These are phyloP conservation scores for Adenanthera pavonina DNA, from an alignment of 306 rosid species.

Conservation along the genomic window DNA sequence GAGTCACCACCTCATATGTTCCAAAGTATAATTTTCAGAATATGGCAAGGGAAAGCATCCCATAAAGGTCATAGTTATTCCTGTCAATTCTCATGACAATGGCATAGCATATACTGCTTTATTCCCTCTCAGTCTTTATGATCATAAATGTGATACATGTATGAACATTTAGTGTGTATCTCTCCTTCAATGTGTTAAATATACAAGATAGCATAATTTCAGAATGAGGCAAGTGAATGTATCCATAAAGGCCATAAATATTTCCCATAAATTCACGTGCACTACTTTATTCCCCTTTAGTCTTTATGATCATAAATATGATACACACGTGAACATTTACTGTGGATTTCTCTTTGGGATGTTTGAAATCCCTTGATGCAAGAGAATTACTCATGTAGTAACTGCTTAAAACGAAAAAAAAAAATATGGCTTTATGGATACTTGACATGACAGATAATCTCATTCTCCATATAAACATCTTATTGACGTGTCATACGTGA, in stretches of 20 bases:
- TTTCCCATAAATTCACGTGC: neutral
- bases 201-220: neutral
- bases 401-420: neutral
- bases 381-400: slow-evolving; percentile 4
- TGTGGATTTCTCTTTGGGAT: neutral
- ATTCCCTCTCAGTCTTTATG: neutral
- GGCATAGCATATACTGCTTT: slow-evolving; percentile 17
- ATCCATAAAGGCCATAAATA: neutral
- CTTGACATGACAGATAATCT: neutral
- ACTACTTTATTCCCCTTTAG: neutral
- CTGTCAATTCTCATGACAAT: neutral
- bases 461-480: neutral
- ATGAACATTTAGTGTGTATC: neutral
- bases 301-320: neutral
- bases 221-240: neutral
- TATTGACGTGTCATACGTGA: neutral
- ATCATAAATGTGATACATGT: neutral
- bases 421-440: neutral
- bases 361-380: slow-evolving; percentile 8
- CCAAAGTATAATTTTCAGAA: slow-evolving; percentile 8
- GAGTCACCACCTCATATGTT: neutral
- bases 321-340: neutral
- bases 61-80: neutral
- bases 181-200: neutral
- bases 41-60: neutral